phyloP scores from a whole-genome alignment of 2,329 filamentous ascomycete genomes.

The Cercospora zeina region DNA sequence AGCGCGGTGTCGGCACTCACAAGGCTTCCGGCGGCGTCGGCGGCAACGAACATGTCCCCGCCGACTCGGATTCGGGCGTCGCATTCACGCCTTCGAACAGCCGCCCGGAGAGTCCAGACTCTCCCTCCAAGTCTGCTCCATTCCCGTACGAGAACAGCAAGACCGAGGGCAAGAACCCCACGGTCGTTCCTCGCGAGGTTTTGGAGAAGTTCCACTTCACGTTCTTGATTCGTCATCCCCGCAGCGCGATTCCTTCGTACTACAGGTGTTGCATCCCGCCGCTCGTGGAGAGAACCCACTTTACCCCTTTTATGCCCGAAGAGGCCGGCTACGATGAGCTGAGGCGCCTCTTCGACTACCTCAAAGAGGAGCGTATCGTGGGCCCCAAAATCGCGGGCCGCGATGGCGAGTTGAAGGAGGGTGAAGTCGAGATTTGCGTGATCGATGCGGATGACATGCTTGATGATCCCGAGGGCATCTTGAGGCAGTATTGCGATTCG shows the following conservation, averaged over 20 bases:
- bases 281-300: conserved; percentile 77
- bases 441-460: conserved; percentile 93
- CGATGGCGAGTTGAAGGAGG: conserved; percentile 37
- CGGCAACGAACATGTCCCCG: conserved; percentile 27
- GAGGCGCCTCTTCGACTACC: conserved; percentile 81
- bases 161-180: conserved; percentile 73
- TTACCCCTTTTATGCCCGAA: conserved; percentile 78
- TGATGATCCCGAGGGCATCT: conserved; percentile 73
- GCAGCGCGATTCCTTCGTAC: conserved; percentile 86
- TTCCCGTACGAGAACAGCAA: conserved; percentile 59
- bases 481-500: conserved; percentile 77
- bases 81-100: conserved; percentile 35
- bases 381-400: conserved; percentile 61
- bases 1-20: conserved; percentile 61
- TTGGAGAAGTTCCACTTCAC: conserved; percentile 86
- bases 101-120: conserved; percentile 31
- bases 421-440: conserved; percentile 69
- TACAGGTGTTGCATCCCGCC: conserved; percentile 93
- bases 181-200: conserved; percentile 72
- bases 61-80: conserved; percentile 36
- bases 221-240: conserved; percentile 95
- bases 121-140: conserved; percentile 41
- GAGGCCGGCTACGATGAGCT: conserved; percentile 93
- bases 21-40: conserved; percentile 37
- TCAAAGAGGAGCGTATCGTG: conserved; percentile 67